Conservation (phyloP, 2,329 filamentous ascomycete species). For the Penicillium sumatraense region DNA sequence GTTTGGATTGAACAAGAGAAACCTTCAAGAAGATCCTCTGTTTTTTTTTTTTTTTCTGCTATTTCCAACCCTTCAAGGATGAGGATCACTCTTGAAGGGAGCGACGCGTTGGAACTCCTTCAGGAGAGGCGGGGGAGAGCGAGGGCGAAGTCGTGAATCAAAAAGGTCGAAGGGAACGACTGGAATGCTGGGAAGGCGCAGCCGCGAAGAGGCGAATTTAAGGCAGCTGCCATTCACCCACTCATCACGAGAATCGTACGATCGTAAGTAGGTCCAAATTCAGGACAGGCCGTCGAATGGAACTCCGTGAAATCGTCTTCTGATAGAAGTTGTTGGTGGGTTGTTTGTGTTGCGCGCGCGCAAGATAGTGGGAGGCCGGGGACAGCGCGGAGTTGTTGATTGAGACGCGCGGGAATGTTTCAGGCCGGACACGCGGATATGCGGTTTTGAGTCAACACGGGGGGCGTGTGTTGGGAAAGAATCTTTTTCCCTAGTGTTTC, state of each 20-base stretch:
- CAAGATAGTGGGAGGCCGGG: not conserved
- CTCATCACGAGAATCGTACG: constrained; percentile 31
- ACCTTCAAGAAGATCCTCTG: too few species aligned
- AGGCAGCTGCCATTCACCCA: constrained; percentile 34
- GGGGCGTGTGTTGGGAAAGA: constrained; percentile 20
- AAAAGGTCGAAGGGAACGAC: constrained; percentile 14
- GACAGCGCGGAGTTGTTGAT: constrained; percentile 1
- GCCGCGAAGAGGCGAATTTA: constrained; percentile 24
- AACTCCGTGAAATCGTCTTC: not conserved
- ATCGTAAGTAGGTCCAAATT: not conserved
- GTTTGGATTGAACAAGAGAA: not conserved
- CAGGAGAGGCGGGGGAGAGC: not conserved
- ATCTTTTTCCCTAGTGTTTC: constrained; percentile 19
- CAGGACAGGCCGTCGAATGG: not conserved
- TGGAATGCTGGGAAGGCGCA: constrained; percentile 36
- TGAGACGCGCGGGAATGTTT: constrained; percentile 34
- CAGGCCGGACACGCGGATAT: constrained; percentile 30
- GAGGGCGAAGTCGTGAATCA: constrained; percentile 8
- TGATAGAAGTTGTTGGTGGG: not conserved
- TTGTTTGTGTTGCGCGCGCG: not conserved
- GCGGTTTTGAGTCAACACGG: not conserved
- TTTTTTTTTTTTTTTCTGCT: too few species aligned
- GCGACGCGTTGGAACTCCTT: constrained; percentile 1
- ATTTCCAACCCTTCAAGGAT: not conserved
- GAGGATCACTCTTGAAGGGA: not conserved